phyloP scores from a whole-genome alignment of 129 eudicot species.

The Flaveria linearis region DNA sequence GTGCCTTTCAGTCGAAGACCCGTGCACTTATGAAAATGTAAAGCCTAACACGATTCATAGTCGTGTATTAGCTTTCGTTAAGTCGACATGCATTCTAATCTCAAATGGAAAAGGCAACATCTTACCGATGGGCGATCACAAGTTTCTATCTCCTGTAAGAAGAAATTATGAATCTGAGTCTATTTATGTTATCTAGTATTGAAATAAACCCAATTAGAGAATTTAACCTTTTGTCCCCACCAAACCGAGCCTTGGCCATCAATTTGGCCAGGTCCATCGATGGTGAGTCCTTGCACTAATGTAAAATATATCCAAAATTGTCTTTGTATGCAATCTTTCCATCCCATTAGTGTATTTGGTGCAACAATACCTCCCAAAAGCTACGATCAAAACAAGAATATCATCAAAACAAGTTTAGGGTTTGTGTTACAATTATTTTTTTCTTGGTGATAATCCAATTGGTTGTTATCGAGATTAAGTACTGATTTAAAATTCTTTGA shows the following conservation, averaged over 20 bases:
- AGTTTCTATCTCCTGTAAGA: slow-evolving; percentile 29
- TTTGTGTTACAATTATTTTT: too few species aligned
- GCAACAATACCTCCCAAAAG: slow-evolving; percentile 49
- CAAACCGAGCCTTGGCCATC: slow-evolving; percentile 47
- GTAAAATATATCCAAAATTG: slow-evolving; percentile 42
- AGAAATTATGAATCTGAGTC: background rate
- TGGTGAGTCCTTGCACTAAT: slow-evolving; percentile 39
- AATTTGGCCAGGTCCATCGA: slow-evolving; percentile 46
- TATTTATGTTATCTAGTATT: background rate
- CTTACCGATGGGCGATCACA: slow-evolving; percentile 37
- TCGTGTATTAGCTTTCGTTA: background rate
- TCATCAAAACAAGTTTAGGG: background rate
- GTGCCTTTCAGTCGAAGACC: slow-evolving; percentile 46
- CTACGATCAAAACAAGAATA: slow-evolving; percentile 20
- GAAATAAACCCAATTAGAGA: background rate
- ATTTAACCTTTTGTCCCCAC: slow-evolving; percentile 39
- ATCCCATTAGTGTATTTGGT: slow-evolving; percentile 31
- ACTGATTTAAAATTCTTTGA: too few species aligned
- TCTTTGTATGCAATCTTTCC: slow-evolving; percentile 27
- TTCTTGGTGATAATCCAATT: too few species aligned
- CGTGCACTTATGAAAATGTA: slow-evolving; percentile 48
- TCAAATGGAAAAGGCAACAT: background rate
- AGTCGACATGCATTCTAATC: background rate
- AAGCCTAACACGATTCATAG: slow-evolving; percentile 35
- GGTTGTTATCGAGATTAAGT: too few species aligned